These are phyloP conservation scores for Chlorella variabilis DNA, from an alignment of 163 green algal genomes.

Conservation along the genomic window DNA sequence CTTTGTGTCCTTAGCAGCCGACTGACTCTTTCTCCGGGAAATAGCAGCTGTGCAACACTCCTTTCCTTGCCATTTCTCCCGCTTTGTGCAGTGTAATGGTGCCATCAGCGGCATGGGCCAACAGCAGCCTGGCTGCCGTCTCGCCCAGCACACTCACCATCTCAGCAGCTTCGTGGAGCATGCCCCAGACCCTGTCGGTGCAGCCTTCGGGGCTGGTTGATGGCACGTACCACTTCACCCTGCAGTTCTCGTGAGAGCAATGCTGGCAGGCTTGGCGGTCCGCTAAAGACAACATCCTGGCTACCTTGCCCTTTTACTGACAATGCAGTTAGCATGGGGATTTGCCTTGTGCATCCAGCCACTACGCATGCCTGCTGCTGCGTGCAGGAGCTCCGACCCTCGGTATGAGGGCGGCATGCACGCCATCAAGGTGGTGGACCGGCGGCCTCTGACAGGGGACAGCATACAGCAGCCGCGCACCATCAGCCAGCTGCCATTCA, in stretches of 20 bases:
- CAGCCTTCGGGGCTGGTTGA: background rate
- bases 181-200: background rate
- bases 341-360: no score
- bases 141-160: background rate
- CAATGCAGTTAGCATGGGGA: no score
- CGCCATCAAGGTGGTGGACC: slow-evolving; percentile 40
- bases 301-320: no score
- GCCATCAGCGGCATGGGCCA: slow-evolving; percentile 6
- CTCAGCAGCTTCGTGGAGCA: background rate
- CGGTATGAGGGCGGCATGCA: slow-evolving; percentile 19
- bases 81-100: slow-evolving; percentile 11
- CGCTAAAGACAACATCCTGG: no score
- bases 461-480: slow-evolving; percentile 20
- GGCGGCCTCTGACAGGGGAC: slow-evolving; percentile 37
- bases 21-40: no score
- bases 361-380: no score
- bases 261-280: no score
- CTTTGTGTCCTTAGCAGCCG: no score
- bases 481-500: slow-evolving; percentile 45
- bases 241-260: slow-evolving; percentile 29
- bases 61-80: no score
- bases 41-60: background rate
- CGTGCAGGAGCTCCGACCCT: slow-evolving; percentile 15
- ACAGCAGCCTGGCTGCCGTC: slow-evolving; percentile 3
- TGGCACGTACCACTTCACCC: slow-evolving; percentile 9